Base-by-base conservation (phyloP, 2,329 filamentous ascomycete species). In the Colletotrichum sublineola region DNA sequence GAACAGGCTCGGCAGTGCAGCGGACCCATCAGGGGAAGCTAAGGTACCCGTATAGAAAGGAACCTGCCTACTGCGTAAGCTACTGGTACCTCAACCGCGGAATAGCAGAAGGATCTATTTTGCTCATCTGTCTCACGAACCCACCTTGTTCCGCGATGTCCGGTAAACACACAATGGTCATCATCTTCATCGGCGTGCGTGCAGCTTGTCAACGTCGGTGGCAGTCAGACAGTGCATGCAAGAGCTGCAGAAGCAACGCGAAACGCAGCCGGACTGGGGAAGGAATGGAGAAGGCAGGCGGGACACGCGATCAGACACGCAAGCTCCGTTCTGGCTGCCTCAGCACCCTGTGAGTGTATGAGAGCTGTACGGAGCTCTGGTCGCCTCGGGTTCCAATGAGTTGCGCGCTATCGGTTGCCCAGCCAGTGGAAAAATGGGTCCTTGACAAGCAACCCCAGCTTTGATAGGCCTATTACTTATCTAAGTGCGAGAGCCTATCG, bases 301-400 rank as follows among this genome's bases (percentile, higher is more conserved):
- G 70, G 70, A 73, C 70, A 73, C 70, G 70, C 70, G 70, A 73
- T 73, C 70, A 70, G 70, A 73, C 67, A 70, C 70, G 70, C 70
- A 70, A 73, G 70, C 70, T 70, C 67, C 60, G 55, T 70, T 29
- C 46, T 60, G 70, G 70, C 38, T 70, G 70, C 70, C 55, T 69
- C 70, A 65, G 50, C 50, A 60, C 50, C 42, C 48, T 55, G 57
- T 15, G 53, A 56, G 53, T 56, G 69, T 64, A 40, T 69, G 70
- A 61, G 61, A 69, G 60, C 60, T 73, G 66, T 55, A 24, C 56
- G 60, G 70, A 73, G 70, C 70, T 73, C 70, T 62, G 67, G 38
- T 42, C n/a, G 20, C 44, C 69, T 57, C 57, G 65, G 68, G 53
- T 60, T 63, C 50, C 20, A 55, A 55, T 44, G 44, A 48, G 62